These are phyloP conservation scores for Evernia prunastri DNA, from an alignment of 495 filamentous ascomycete genomes.

Conservation along the genomic window DNA sequence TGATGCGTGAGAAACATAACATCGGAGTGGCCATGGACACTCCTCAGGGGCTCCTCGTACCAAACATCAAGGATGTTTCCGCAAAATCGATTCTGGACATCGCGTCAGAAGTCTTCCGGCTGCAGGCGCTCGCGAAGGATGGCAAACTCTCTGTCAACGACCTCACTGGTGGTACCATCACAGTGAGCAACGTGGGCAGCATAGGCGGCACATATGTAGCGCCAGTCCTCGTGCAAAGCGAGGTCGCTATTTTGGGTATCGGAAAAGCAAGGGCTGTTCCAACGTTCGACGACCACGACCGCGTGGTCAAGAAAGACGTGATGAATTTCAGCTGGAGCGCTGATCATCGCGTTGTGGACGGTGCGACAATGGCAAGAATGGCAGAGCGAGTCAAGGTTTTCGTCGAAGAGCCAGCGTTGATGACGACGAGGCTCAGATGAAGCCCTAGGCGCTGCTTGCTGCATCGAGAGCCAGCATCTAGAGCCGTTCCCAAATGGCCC, in stretches of 20 bases:
- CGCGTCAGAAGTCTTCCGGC: slow-evolving; percentile 64
- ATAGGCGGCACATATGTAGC: slow-evolving; percentile 89
- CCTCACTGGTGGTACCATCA: slow-evolving; percentile 82
- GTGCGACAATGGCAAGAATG: slow-evolving; percentile 86
- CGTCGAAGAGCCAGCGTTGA: slow-evolving; percentile 75
- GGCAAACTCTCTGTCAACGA: slow-evolving; percentile 74
- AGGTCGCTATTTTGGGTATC: slow-evolving; percentile 88
- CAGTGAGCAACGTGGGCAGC: slow-evolving; percentile 94
- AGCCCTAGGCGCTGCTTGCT: slow-evolving; percentile 8
- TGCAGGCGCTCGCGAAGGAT: slow-evolving; percentile 61
- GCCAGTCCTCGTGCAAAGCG: slow-evolving; percentile 77
- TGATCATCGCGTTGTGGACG: slow-evolving; percentile 92
- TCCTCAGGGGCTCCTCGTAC: slow-evolving; percentile 80
- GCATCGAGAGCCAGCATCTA: not conserved
- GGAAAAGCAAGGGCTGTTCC: slow-evolving; percentile 70
- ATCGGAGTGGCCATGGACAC: slow-evolving; percentile 97
- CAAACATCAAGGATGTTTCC: slow-evolving; percentile 85
- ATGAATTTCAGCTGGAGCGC: slow-evolving; percentile 95
- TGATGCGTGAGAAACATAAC: slow-evolving; percentile 79
- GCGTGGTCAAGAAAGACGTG: slow-evolving; percentile 56
- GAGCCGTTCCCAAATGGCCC: not conserved
- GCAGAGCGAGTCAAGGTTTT: slow-evolving; percentile 68
- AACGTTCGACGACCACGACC: slow-evolving; percentile 54
- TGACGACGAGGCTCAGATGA: slow-evolving; percentile 56
- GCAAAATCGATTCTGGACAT: slow-evolving; percentile 66